Evolutionary conservation across 1,284 basidiomycete genomes (phyloP), one percentile per base, ranked within the genome.

Genomic region (Mycosarcoma mackinlayi): DNA sequence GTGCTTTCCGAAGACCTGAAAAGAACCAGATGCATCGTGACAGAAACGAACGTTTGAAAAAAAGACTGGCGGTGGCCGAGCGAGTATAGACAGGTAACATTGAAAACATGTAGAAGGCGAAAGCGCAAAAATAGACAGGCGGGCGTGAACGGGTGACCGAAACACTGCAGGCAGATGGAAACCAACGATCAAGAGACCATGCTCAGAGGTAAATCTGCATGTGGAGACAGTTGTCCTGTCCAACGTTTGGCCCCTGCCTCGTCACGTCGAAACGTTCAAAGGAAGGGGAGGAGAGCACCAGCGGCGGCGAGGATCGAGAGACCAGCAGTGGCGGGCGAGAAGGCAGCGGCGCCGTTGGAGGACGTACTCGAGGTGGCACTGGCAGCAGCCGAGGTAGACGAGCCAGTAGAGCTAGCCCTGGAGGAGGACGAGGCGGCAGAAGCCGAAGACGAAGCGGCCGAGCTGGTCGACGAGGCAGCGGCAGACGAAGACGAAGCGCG

Each of bases 271-370:
- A n/a, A n/a, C n/a, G 44, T 39, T 70, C 50, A 70, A 37, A 70
- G 52, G 67, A 70, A 64, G 57, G 67, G 49, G 16, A 70, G 61
- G 41, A 70, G 52, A 41, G 67, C 67, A 65, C 67, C 67, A 24
- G 53, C 67, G 33, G 59, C 28, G 41, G 56, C 67, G 34, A 70
- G 42, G 53, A 70, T 40, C 39, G 67, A 41, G 28, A 70, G 67
- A 50, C 67, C 67, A 30, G 57, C 67, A 40, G 61, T 64, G 53
- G 67, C 53, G 57, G 67, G 67, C 23, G 67, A 70, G 49, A 70
- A 60, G 53, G 57, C 57, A 14, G 56, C 54, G 38, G 67, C 67
- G 25, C 19, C 57, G 61, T 65, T 70, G 35, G 60, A 3, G 28
- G 55, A 28, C 10, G 27, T n/a, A 30, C 41, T 49, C 38, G 50